Evolutionary conservation across 1,284 basidiomycete genomes (phyloP).

Genomic region (Moesziomyces sp.): DNA sequence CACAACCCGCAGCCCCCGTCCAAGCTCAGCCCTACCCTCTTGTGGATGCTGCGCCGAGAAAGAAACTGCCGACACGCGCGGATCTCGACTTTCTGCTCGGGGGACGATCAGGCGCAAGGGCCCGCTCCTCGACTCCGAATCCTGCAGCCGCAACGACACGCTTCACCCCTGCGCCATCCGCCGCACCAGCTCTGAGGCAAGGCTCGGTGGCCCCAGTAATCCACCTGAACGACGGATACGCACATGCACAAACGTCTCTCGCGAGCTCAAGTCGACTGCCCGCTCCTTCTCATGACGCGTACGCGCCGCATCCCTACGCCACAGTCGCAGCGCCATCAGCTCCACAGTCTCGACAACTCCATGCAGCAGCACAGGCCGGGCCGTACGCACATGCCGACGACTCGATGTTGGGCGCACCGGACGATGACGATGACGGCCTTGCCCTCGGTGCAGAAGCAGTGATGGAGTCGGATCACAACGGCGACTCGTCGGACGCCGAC

Average conservation of each 20-base stretch:
- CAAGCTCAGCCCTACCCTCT: not conserved
- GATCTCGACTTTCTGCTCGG: constrained; percentile 35
- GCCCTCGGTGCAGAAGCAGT: constrained; percentile 27
- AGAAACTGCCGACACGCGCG: constrained; percentile 17
- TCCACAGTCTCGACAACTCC: too few relatives aligned
- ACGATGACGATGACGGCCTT: constrained; percentile 20
- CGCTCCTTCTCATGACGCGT: not conserved
- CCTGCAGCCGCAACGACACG: not conserved
- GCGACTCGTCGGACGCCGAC: constrained; percentile 16
- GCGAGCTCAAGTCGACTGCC: constrained; percentile 11
- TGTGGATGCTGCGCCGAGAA: constrained; percentile 2
- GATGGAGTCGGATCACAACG: constrained; percentile 24
- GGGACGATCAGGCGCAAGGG: constrained; percentile 10
- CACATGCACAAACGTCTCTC: not conserved
- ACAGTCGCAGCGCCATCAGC: too few relatives aligned
- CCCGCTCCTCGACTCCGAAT: constrained; percentile 6
- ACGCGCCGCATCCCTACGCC: not conserved
- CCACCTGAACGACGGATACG: not conserved
- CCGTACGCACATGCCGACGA: constrained; percentile 4
- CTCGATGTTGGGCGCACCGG: not conserved
- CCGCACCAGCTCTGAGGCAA: not conserved
- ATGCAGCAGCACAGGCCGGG: not conserved
- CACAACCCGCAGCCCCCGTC: constrained; percentile 1
- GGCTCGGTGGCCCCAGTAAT: not conserved
- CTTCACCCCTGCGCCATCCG: not conserved